Base-by-base conservation (phyloP, 176 grass and related monocot species). In the Avena insularis region DNA sequence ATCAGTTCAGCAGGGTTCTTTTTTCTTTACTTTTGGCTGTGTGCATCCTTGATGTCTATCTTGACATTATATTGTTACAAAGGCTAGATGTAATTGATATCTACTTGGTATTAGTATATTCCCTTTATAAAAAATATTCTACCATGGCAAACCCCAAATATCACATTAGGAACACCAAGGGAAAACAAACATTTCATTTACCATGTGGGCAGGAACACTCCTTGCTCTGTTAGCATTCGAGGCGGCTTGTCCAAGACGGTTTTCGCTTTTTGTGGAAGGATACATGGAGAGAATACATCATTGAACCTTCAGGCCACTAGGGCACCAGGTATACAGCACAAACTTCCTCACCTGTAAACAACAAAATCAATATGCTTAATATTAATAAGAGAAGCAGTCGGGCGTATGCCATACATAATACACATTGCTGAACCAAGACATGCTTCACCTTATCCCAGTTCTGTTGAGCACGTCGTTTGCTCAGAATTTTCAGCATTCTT, bases 301-400 rank as follows among this genome's bases (percentile, higher is more conserved):
- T 75, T 31, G 89, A 90, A 59, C 66, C 88, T 72, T 82, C 79
- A 43, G 40, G 40, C 40, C 40, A 48, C 81, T 92, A 67, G 88
- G 90, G 27, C 96, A 43, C 93, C 93, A 98, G 29, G 93, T 98
- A 78, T 92, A 98, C 96, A 94, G 94, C 57, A 98, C 96, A 92
- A 90, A 98, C 74, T 98, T 98, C 59, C 96, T 89, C 79, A 94
- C 78, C 93, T 98, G 57, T 23, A 83, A 80, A 83, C 11, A 82
- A 19, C 23, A 20, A 80, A 78, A 77, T 78, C 16, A 21, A 55
- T 78, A 54, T 59, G n/a, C 69, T 56, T n/a, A 61, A 61, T 75
- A 69, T 35, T n/a, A 11, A 83, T 27, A 29, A 77, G 56, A n/a
- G 46, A 62, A 10, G 72, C 73, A 74, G 51, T 43, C 6, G 9